Evolutionary conservation across 495 filamentous ascomycete genomes (phyloP), one percentile per base, ranked within the genome.

Genomic region (Amniculicola lignicola): DNA sequence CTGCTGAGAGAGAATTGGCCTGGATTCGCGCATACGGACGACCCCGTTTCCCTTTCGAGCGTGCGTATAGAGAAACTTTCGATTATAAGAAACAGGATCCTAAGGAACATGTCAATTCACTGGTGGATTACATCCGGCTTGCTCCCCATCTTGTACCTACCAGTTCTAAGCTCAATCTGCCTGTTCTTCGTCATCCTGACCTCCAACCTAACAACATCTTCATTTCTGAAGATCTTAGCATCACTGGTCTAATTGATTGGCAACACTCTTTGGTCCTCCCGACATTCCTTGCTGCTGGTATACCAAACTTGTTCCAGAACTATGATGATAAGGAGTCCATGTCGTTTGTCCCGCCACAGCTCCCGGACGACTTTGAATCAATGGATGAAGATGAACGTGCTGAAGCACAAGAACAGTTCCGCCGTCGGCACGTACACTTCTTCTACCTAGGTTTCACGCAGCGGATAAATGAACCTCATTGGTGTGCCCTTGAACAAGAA

Each of bases 151-250:
- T 55, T 25, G 41, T 47, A 55, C 51, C 51, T 36, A 16, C 19
- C 9, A 23, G 14, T 47, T 18, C 41, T 27, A 47, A 55, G 27
- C 63, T 68, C 0, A 59, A 62, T 51, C 53, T 61, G 21, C 67
- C 69, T 7, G 54, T 66, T 35, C 50, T 69, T 14, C 69, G 69
- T 11, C 64, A 70, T 45, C 67, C 69, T 15, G 69, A 72, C 45
- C 44, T 72, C 37, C 67, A 67, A 41, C 66, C 62, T 11, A 70
- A 67, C 46, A 72, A 72, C 51, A 72, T 70, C 33, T 57, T 68
- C 22, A 41, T 71, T 10, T 66, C 66, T 15, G 51, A 70, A 4
- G 31, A 58, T 24, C 49, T 58, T 38, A 60, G 65, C 0, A 69
- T 72, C 2, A 41, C 61, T 3, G 64, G 65, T 28, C 44, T 71